phyloP scores from a whole-genome alignment of 805 yeast species.

The Ascoidea tarda region DNA sequence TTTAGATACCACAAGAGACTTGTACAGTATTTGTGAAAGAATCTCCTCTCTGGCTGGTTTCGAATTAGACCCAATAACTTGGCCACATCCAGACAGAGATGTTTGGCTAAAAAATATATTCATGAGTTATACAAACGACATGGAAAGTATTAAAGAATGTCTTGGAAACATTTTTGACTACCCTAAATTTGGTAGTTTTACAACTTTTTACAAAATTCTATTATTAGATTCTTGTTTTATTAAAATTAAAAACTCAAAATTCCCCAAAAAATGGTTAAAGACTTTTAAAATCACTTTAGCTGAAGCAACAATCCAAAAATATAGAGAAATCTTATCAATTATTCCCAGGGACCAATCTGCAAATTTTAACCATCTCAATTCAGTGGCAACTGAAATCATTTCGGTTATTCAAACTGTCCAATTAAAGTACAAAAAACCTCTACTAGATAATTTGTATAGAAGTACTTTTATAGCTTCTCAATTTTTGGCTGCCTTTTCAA shows the following conservation, averaged over 20 bases:
- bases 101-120: constrained; percentile 34
- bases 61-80: constrained; percentile 15
- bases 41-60: constrained; percentile 14
- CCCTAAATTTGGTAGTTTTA: constrained; percentile 44
- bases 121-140: constrained; percentile 29
- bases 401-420: constrained; percentile 35
- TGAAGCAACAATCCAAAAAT: constrained; percentile 27
- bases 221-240: constrained; percentile 30
- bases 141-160: constrained; percentile 28
- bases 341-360: constrained; percentile 50
- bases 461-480: constrained; percentile 33
- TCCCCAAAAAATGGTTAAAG: constrained; percentile 30
- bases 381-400: constrained; percentile 40
- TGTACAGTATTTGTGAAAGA: constrained; percentile 19
- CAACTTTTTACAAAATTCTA: constrained; percentile 33
- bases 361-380: constrained; percentile 38
- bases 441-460: constrained; percentile 44
- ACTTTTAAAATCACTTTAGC: constrained; percentile 21
- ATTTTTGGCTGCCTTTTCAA: constrained; percentile 36
- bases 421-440: constrained; percentile 42
- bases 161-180: constrained; percentile 29
- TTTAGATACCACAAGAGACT: constrained; percentile 16
- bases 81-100: constrained; percentile 33
- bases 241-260: constrained; percentile 20
- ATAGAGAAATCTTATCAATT: constrained; percentile 25